Evolutionary conservation across 352 stramenopile species (phyloP), one percentile per base, ranked within the genome.

Genomic region (Globisporangium apiculatum): DNA sequence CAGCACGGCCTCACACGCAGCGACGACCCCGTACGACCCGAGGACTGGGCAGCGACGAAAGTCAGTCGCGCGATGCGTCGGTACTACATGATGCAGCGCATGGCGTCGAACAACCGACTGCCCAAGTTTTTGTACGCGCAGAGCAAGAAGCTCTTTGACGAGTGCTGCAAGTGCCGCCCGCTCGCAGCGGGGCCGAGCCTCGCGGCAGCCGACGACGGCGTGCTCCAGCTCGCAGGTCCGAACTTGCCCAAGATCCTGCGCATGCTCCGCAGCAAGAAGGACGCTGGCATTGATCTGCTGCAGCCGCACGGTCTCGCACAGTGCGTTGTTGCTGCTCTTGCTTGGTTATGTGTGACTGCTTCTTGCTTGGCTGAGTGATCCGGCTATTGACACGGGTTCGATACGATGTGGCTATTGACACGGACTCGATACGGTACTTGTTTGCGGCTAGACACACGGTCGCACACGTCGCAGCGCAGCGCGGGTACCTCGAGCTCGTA

Each of bases 91-190:
- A 70, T 87, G 52, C 68, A 84, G 14, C 52, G 74, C 12, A 48
- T 86, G 9, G 55, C 69, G n/a, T 57, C 76, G 17, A 79, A 64
- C 14, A 79, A 65, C 14, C 58, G 66, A 12, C 59, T 73, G 37
- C 69, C 78, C 9, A 60, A 84, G n/a, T 73, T 85, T 53, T 65
- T 87, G 0, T 64, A 60, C 5, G 57, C 68, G 45, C 80, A 88
- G 57, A 84, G 72, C 61, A 91, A 88, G 54, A 73, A 74, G 24
- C 66, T 92, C 3, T 92, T 87, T 53, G 76, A 89, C 7, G 80
- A 92, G 58, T 92, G 83, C 57, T 85, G 80, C 57, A 78, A 81
- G 60, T 89, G 80, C 41, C 71, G 61, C 1, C 78, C 76, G 10
- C 65, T 91, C 5, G 65, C 76, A 4, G 69, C 78, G 43, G 80